These are phyloP conservation scores for Rhodotorula sp. DNA, from an alignment of 1,284 basidiomycete genomes.

Conservation along the genomic window DNA sequence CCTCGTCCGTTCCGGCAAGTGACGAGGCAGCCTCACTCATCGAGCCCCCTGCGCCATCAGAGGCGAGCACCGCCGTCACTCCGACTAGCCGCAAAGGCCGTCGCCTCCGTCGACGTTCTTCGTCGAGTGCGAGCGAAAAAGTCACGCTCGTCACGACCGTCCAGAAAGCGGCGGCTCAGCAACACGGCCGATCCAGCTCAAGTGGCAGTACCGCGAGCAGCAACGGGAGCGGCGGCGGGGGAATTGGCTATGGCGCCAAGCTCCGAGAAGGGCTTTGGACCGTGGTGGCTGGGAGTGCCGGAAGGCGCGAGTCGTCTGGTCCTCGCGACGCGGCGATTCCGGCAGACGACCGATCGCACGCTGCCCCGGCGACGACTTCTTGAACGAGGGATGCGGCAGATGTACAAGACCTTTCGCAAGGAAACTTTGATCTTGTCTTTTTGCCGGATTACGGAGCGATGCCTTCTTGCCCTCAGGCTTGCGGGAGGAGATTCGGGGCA, in stretches of 20 bases:
- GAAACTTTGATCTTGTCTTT: no score
- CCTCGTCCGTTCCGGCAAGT: neutral
- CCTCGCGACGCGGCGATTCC: neutral
- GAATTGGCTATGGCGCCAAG: constrained; percentile 10
- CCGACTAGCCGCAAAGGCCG: neutral
- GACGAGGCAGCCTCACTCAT: no score
- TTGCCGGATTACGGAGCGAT: no score
- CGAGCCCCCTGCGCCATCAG: no score
- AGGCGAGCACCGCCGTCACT: no score
- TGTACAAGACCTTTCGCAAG: neutral
- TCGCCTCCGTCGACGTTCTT: neutral
- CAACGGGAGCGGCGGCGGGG: neutral
- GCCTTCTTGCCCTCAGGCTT: no score
- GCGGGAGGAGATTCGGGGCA: no score
- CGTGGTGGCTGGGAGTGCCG: constrained; percentile 18
- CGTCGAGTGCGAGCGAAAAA: neutral
- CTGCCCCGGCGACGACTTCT: neutral
- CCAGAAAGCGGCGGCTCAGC: neutral
- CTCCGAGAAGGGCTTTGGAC: constrained; percentile 21
- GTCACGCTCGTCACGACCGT: neutral
- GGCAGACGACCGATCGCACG: neutral
- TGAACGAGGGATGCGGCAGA: neutral
- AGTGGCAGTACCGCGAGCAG: neutral
- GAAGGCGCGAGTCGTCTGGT: neutral
- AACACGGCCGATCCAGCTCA: neutral